phyloP scores from a whole-genome alignment of 140 eudicot species.

The Erigeron philadelphicus region DNA sequence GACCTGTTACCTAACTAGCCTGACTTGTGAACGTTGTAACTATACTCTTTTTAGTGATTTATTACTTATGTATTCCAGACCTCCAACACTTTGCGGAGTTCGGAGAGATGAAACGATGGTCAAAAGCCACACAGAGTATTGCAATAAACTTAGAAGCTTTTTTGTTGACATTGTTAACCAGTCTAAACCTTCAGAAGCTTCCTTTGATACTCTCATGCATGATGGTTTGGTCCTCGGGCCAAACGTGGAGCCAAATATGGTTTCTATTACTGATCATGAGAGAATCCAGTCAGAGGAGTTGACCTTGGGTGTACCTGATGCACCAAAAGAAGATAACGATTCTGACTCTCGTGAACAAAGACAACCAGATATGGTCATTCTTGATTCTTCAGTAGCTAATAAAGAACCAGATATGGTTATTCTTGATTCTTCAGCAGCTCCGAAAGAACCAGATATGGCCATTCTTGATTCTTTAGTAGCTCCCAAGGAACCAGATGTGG shows the following conservation, averaged over 20 bases:
- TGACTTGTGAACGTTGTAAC: background rate
- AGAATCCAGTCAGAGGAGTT: slow-evolving; percentile 28
- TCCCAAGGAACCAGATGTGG: slow-evolving; percentile 15
- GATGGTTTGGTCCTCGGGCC: slow-evolving; percentile 32
- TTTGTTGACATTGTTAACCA: slow-evolving; percentile 84
- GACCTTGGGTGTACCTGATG: slow-evolving; percentile 22
- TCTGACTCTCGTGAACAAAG: slow-evolving; percentile 17
- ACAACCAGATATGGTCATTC: slow-evolving; percentile 19
- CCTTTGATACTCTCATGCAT: slow-evolving; percentile 29
- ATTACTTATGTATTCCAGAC: slow-evolving; percentile 39
- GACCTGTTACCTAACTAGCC: background rate
- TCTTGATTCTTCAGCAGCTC: slow-evolving; percentile 37
- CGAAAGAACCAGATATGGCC: slow-evolving; percentile 38
- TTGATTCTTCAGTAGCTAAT: background rate
- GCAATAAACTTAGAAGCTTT: slow-evolving; percentile 59
- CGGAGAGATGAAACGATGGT: slow-evolving; percentile 83
- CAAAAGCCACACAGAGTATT: slow-evolving; percentile 62
- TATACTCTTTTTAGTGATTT: background rate
- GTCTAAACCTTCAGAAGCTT: slow-evolving; percentile 55
- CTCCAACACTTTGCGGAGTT: slow-evolving; percentile 87
- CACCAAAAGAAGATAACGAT: slow-evolving; percentile 27
- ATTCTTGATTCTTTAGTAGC: too few species aligned
- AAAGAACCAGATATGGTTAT: background rate
- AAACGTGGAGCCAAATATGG: slow-evolving; percentile 23
- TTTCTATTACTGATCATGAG: slow-evolving; percentile 20